Conservation (phyloP, 495 filamentous ascomycete species). For the Penicillium chermesinum region DNA sequence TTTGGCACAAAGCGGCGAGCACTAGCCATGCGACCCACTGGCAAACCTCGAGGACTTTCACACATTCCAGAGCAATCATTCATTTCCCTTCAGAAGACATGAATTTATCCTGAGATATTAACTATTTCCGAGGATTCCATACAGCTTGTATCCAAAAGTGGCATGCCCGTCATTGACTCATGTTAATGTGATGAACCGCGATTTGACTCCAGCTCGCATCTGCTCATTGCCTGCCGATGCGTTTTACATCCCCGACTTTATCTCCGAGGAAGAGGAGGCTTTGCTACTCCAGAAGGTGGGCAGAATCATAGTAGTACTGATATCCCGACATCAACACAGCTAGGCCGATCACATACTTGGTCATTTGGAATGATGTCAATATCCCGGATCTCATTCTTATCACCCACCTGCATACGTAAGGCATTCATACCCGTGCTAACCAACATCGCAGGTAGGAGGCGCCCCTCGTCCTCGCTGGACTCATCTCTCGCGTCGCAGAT, state of each 20-base stretch:
- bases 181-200: slow-evolving; percentile 5
- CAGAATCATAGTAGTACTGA: too few species aligned
- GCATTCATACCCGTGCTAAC: not conserved
- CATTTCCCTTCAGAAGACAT: too few species aligned
- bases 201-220: slow-evolving; percentile 49
- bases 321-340: too few species aligned
- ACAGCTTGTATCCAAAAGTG: too few species aligned
- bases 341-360: too few species aligned
- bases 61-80: too few species aligned
- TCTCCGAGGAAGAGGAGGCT: slow-evolving; percentile 69
- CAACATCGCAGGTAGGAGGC: slow-evolving; percentile 31
- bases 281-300: slow-evolving; percentile 63
- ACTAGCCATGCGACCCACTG: not conserved
- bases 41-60: too few species aligned
- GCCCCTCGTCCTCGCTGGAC: slow-evolving; percentile 81
- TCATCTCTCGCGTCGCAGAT: slow-evolving; percentile 72
- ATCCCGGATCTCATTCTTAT: too few species aligned
- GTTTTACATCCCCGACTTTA: slow-evolving; percentile 88
- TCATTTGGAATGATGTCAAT: too few species aligned
- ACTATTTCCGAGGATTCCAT: too few species aligned
- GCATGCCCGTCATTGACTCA: not conserved
- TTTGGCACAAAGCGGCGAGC: not conserved
- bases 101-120: too few species aligned
- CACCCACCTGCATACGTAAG: too few species aligned
- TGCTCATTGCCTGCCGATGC: slow-evolving; percentile 56